Evolutionary conservation across 768 basidiomycete species (phyloP), one percentile per base, ranked within the genome.

Genomic region (Leccinellum albellum): DNA sequence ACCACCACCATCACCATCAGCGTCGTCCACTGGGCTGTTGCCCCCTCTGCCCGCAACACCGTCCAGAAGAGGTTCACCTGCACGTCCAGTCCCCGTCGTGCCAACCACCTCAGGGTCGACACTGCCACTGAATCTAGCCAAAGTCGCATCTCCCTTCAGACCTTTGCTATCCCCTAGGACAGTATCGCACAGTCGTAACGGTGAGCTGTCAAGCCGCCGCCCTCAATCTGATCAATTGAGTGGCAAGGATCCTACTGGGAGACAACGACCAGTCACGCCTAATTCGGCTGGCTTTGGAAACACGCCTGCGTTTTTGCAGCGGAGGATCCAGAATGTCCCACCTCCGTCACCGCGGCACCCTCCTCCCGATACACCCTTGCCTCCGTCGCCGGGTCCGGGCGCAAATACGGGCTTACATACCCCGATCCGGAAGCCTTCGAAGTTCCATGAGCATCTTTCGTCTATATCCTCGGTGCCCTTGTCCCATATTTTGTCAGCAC

Each of bases 381-480:
- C 72, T 31, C 66, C 70, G 2, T 64, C 70, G 3, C 68, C 68
- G 2, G 48, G 50, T 51, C 42, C 32, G 20, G 31, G 23, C 1
- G 47, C 52, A 8, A 53, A 31, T 45, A 26, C 47, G 6, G 56
- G 45, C 3, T 47, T 58, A 31, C 59, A 60, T 8, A 64, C 64
- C 5, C 62, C 64, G 2, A 26, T 63, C 3, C 49, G 29, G 20
- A 20, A 57, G 6, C 48, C 57, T 31, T 72, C 70, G 6, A 71
- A 73, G 49, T 71, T 73, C 62, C 70, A 72, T 40, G 72, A 71
- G 21, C 72, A 73, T 37, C 56, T 71, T 45, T 68, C 70, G 20
- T 71, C 70, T 1, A 56, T 70, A 5, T 70, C 70, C 3, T 70
- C 64, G 2, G 51, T 64, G 28, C 60, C 69, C 1, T 21, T 52